Evolutionary conservation across 768 basidiomycete species (phyloP).

Genomic region (Nidula microcarpa): DNA sequence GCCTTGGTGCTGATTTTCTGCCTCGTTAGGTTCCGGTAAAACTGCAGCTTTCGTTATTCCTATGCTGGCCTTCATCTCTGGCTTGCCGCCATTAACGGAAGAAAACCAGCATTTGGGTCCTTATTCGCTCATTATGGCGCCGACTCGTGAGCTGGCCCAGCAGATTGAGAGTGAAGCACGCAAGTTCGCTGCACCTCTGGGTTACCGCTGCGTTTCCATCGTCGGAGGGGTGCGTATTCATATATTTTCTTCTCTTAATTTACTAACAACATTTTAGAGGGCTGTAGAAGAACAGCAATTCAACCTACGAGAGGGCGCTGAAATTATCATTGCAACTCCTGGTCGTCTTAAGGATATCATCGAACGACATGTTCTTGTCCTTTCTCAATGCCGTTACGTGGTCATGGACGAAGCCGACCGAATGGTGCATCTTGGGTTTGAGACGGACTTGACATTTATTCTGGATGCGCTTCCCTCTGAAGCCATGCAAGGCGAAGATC

Average conservation of each 20-base stretch:
- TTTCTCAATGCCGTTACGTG: conserved; percentile 96
- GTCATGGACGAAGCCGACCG: conserved; percentile 99
- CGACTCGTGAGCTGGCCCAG: conserved; percentile 97
- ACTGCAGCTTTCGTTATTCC: conserved; percentile 98
- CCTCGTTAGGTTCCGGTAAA: conserved; percentile 84
- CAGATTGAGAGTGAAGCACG: conserved; percentile 93
- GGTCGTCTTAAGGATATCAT: conserved; percentile 98
- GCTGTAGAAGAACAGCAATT: conserved; percentile 98
- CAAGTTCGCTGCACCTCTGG: conserved; percentile 88
- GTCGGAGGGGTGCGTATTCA: conserved; percentile 82
- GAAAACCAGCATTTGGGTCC: conserved; percentile 94
- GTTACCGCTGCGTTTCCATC: conserved; percentile 94
- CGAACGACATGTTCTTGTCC: conserved; percentile 91
- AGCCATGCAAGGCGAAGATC: conserved; percentile 84
- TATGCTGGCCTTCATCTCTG: conserved; percentile 92
- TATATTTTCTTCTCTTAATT: conserved; percentile 2
- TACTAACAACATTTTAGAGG: conserved; percentile 39
- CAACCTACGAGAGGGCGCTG: conserved; percentile 95
- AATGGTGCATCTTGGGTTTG: conserved; percentile 98
- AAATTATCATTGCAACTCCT: conserved; percentile 98
- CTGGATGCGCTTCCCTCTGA: conserved; percentile 88
- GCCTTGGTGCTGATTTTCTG: not conserved
- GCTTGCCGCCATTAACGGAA: conserved; percentile 81
- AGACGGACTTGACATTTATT: conserved; percentile 91
- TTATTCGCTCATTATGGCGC: conserved; percentile 88